Evolutionary conservation across 2,329 filamentous ascomycete genomes (phyloP).

Genomic region (Mariannaea sp.): DNA sequence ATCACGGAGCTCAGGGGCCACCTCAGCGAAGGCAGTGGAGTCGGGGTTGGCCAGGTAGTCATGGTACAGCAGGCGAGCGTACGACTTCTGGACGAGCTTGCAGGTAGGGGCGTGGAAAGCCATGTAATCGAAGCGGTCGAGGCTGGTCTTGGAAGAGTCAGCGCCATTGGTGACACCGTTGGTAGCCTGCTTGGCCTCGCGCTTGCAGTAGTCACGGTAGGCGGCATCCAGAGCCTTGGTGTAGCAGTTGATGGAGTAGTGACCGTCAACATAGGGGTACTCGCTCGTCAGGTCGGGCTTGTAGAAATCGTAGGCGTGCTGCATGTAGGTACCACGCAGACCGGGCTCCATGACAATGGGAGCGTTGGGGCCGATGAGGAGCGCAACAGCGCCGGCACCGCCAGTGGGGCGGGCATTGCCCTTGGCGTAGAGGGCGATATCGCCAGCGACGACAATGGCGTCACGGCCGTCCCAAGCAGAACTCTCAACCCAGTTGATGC

Average conservation of each 20-base stretch:
- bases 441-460: conserved; percentile 78
- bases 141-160: conserved; percentile 59
- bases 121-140: conserved; percentile 85
- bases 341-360: conserved; percentile 78
- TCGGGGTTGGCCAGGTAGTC: conserved; percentile 77
- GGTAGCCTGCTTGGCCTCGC: conserved; percentile 64
- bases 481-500: conserved; percentile 84
- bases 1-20: conserved; percentile 75
- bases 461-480: conserved; percentile 86
- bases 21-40: conserved; percentile 71
- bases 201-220: conserved; percentile 80
- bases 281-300: conserved; percentile 88
- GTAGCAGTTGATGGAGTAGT: conserved; percentile 84
- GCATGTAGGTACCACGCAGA: conserved; percentile 79
- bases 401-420: conserved; percentile 80
- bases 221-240: conserved; percentile 78
- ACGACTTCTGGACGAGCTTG: conserved; percentile 87
- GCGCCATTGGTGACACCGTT: conserved; percentile 57
- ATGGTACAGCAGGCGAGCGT: conserved; percentile 82
- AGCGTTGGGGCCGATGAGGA: conserved; percentile 79
- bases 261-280: conserved; percentile 84
- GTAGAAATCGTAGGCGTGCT: conserved; percentile 88
- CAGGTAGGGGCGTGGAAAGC: conserved; percentile 84
- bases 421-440: conserved; percentile 86
- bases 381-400: conserved; percentile 77